A percentile compares a stretch with the other conserved stretches of the same genome.
Evolutionary conservation across 2,329 filamentous ascomycete species (phyloP).

Genomic region (Dryadomyces quercus-mongolicae): DNA sequence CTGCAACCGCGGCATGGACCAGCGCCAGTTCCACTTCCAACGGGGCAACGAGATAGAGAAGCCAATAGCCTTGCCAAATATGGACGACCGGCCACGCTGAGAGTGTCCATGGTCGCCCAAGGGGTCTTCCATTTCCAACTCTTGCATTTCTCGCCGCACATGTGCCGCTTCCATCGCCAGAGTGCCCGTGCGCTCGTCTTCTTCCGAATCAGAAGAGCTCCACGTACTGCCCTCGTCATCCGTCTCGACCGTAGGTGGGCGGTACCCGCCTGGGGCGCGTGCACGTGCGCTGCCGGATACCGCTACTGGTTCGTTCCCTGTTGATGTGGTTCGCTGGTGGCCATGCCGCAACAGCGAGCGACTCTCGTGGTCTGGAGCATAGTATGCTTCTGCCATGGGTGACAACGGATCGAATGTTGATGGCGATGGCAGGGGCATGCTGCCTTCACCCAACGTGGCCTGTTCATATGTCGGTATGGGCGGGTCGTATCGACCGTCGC

Average conservation of each 20-base stretch:
- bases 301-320: slow-evolving; percentile 15
- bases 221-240: slow-evolving; percentile 54
- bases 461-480: slow-evolving; percentile 80
- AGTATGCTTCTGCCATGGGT: slow-evolving; percentile 46
- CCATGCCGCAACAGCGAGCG: slow-evolving; percentile 56
- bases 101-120: slow-evolving; percentile 18
- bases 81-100: slow-evolving; percentile 24
- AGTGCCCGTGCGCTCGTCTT: slow-evolving; percentile 27
- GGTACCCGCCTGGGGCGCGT: slow-evolving; percentile 48
- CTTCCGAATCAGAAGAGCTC: slow-evolving; percentile 33
- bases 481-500: slow-evolving; percentile 44
- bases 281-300: slow-evolving; percentile 18
- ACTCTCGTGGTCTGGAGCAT: slow-evolving; percentile 59
- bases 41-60: slow-evolving; percentile 37
- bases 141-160: slow-evolving; percentile 71
- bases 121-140: slow-evolving; percentile 76
- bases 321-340: slow-evolving; percentile 26
- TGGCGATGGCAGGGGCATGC: slow-evolving; percentile 17
- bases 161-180: slow-evolving; percentile 40
- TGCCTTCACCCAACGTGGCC: slow-evolving; percentile 42
- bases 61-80: slow-evolving; percentile 44
- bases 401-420: slow-evolving; percentile 35
- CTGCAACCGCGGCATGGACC: slow-evolving; percentile 30
- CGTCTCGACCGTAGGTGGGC: slow-evolving; percentile 66
- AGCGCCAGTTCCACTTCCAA: slow-evolving; percentile 40